These are phyloP conservation scores for Silene coronaria DNA, from an alignment of 179 eudicot species.

Conservation along the genomic window DNA sequence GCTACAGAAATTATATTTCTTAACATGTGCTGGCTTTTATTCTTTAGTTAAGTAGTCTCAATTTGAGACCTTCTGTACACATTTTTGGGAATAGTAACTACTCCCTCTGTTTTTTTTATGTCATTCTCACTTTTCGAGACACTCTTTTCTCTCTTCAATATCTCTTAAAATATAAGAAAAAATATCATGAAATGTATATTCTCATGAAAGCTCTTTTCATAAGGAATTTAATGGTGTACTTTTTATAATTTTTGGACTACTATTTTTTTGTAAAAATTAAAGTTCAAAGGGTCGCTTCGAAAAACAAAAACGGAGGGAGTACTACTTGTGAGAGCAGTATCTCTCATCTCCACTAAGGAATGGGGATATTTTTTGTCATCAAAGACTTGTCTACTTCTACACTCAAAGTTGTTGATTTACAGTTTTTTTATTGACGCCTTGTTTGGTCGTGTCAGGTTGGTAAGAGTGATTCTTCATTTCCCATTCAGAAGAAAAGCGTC, in stretches of 20 bases:
- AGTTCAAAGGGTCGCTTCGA: no score
- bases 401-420: constrained; percentile 9
- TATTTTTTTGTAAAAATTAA: no score
- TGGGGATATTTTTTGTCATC: neutral
- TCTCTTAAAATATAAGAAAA: no score
- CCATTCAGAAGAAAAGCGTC: constrained; percentile 95
- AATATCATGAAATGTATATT: no score
- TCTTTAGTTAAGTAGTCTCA: neutral
- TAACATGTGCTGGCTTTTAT: neutral
- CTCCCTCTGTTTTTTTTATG: no score
- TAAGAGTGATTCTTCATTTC: constrained; percentile 76
- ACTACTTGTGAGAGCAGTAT: neutral
- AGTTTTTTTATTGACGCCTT: neutral
- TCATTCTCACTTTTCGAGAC: no score
- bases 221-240: no score
- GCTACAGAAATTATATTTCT: neutral
- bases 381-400: neutral
- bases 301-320: no score
- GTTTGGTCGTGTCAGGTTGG: constrained; percentile 51
- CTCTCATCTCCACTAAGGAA: neutral
- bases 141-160: no score
- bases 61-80: neutral
- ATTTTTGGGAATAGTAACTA: neutral
- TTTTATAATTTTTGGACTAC: no score
- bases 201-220: no score